Base-by-base conservation (phyloP, 192 early-diverging fungal species). In the Mortierella hygrophila region DNA sequence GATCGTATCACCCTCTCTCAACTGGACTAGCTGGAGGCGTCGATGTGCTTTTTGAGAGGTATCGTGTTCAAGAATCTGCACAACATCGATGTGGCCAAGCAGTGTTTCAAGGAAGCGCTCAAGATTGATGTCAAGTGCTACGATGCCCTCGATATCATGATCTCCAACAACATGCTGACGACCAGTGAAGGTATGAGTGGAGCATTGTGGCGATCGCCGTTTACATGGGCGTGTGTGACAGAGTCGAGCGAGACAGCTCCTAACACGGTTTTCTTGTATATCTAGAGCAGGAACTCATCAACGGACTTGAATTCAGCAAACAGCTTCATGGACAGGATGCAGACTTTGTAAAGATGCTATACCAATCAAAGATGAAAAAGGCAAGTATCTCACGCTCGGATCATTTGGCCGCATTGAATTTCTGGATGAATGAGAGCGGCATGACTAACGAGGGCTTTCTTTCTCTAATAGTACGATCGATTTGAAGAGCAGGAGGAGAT, bases 31-130 rank as follows among this genome's bases (percentile, higher is more conserved):
- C 81, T 93, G 26, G 93, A 94, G 75, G 88, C 94, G 20, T 88
- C 91, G 3, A 91, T 95, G 89, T 94, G 89, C 68, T 93, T 91
- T 77, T 85, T 93, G 9, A 84, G 91, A 46, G 95, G 95, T 40
- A 63, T 89, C 10, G 93, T 92, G 20, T 91, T 82, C 68, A 86
- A 91, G 26, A 78, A 91, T 44, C 71, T 90, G 42, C 85, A 89
- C 32, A 89, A 94, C 74, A 76, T 88, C 52, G 89, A 85, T 2
- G 72, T 83, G 26, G 95, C 94, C 16, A 92, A 92, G 47, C 88
- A 91, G 9, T 89, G 89, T 76, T 94, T 92, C 70, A 92, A 93
- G 60, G 89, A 93, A 74, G 93, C 95, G 38, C 77, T 96, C 7
- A 49, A 65, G 20, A 74, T 92, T 0, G 95, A 96, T 83, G 89